Base-by-base conservation (phyloP, 345 rosid genomes). In the Leavenworthia alabamica region DNA sequence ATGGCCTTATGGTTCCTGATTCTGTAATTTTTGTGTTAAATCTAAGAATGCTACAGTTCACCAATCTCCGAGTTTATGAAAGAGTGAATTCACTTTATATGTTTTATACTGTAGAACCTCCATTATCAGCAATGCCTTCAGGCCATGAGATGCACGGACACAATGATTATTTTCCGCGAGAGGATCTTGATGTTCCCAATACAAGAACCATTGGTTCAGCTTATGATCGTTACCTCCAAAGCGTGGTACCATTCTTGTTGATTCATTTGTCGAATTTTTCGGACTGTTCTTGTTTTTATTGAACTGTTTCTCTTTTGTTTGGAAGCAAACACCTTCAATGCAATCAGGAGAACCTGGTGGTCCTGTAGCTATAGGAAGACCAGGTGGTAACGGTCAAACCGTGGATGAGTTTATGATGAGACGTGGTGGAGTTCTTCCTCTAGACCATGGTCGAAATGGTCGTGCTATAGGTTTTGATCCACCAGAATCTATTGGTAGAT, bases 141-240 rank as follows among this genome's bases (percentile, higher is more conserved):
- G 71, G 77, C 28, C 80, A 63, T 47, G 90, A 86, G 41, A 56
- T 82, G 47, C 88, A 71, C 28, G 56, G 67, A 46, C 89, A 71
- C 36, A 42, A 62, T 69, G 74, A 70, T 65, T 82, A 83, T 70
- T 75, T 58, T 15, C 67, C 77, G 6, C 77, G 78, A 20, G 95
- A 80, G 62, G 93, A 84, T 44, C 79, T 57, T 7, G 75, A 62
- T 60, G 77, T 80, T 33, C 75, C 55, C 73, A 95, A 90, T 74
- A 81, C 93, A 0, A 83, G 87, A 71, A 63, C 81, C 3, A 90
- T 87, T 32, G 86, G 80, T 22, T 90, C 96, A 32, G 97, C 93
- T 59, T 87, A 90, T 56, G 97, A 90, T 52, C 86, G 88, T 0
- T 90, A 87, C 70, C 96, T 87, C 41, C 93, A 83, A 70, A 82